Evolutionary conservation across 1,139 yeast species (phyloP), one percentile per base, ranked within the genome.

Genomic region (Sporopachydermia cereana): DNA sequence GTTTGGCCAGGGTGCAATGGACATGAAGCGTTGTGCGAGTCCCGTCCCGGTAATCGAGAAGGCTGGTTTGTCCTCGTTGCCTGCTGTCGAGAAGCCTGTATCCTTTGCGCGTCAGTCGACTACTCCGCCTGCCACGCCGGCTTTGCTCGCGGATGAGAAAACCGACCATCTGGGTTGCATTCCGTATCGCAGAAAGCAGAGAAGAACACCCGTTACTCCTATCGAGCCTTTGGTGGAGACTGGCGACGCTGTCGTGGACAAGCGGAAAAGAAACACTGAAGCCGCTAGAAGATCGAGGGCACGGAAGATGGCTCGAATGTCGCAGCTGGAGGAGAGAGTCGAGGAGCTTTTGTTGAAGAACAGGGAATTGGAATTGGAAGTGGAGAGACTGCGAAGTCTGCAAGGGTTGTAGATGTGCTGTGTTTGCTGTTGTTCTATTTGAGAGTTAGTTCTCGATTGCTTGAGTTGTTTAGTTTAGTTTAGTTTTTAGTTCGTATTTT

Each of bases 261-360:
- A 89, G 63, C 79, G 98, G 58, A 96, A 96, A 39, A 79, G 89
- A 63, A 89, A 89, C 71, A 89, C 97, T 22, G 96, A 88, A 62
- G 96, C 97, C 50, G 97, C 97, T 16, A 79, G 97, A 64, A 76
- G 96, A 60, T 86, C 96, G 41, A 75, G 97, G 56, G 95, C 95
- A 39, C 79, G 95, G 65, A 86, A 88, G 67, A 79, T 84, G 77
- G 86, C 84, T 62, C 76, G 95, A 63, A 83, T 89, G 85, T 59
- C 64, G 48, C 94, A 85, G 60, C 70, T 89, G 61, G 96, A 89
- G 64, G 76, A 66, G 25, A 76, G 76, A 60, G 94, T 89, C 48
- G 85, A 80, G 53, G 74, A 64, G 41, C 70, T 88, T 52, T 59
- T 77, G 49, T 56, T 62, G 39, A 77, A 71, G 50, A 84, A 84